These are phyloP conservation scores for Trichoderma reesei DNA, from an alignment of 495 filamentous ascomycete genomes.

Conservation along the genomic window DNA sequence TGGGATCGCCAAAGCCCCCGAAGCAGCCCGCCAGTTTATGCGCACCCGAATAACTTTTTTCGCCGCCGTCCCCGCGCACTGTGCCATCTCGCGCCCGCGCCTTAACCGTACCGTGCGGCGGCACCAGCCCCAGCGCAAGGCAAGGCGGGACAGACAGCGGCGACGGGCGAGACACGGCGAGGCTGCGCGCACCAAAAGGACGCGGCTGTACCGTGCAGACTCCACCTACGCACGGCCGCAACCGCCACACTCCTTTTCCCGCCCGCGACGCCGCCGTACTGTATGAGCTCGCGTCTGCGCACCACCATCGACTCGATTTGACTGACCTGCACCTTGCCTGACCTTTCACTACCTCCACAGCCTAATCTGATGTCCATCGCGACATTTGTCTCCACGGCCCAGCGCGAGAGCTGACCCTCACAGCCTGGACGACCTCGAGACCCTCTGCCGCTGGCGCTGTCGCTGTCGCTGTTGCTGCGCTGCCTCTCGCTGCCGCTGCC, in stretches of 20 bases:
- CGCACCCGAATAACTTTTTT: constrained; percentile 5
- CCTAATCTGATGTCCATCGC: constrained; percentile 9
- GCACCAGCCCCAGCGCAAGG: neutral
- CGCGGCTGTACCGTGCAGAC: neutral
- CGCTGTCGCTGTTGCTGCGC: neutral
- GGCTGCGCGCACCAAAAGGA: neutral
- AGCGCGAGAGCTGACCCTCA: constrained; percentile 7
- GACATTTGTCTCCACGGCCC: constrained; percentile 8
- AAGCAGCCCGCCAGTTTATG: neutral
- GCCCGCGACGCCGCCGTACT: neutral
- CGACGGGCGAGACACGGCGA: neutral
- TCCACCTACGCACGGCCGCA: neutral
- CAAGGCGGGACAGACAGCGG: neutral
- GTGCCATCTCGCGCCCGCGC: neutral
- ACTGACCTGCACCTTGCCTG: neutral
- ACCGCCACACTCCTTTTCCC: constrained; percentile 2
- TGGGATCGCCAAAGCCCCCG: constrained; percentile 4
- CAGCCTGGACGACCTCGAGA: neutral
- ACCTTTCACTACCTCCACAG: constrained; percentile 9
- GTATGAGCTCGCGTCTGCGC: constrained; percentile 1
- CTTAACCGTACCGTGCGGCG: neutral
- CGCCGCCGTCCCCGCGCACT: neutral
- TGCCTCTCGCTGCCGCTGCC: neutral
- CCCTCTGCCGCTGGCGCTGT: neutral
- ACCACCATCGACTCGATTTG: neutral